Percentiles rank a stretch among this genome's conserved stretches.
phyloP scores from a whole-genome alignment of 2,329 filamentous ascomycete species.

The Epichloe gansuensis region DNA sequence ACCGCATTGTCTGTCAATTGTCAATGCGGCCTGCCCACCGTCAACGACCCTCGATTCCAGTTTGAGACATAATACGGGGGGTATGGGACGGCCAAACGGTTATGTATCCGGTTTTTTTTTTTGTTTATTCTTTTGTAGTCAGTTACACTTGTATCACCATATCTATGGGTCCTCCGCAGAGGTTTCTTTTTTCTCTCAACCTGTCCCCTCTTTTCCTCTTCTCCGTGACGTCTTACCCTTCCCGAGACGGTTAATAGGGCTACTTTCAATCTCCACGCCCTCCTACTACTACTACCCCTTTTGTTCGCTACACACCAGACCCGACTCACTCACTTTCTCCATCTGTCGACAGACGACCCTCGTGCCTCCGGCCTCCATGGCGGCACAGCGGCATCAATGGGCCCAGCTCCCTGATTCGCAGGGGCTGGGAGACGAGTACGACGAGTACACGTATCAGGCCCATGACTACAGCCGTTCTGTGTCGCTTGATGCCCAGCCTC shows the following conservation, averaged over 20 bases:
- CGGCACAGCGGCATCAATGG: slow-evolving; percentile 35
- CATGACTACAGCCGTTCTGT: slow-evolving; percentile 1
- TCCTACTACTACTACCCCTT: not conserved
- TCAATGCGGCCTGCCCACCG: not conserved
- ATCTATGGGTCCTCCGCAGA: not conserved
- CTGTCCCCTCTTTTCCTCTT: not conserved
- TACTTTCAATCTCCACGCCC: not conserved
- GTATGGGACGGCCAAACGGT: no score
- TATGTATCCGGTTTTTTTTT: not conserved
- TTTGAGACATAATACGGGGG: not conserved
- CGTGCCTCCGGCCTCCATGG: slow-evolving; percentile 2
- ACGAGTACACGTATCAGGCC: slow-evolving; percentile 5
- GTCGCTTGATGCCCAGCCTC: slow-evolving; percentile 24
- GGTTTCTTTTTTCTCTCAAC: not conserved
- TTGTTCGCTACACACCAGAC: not conserved
- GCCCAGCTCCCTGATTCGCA: slow-evolving; percentile 38
- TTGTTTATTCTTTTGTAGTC: not conserved
- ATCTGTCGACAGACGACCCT: not conserved
- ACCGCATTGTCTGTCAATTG: not conserved
- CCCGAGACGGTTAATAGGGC: not conserved
- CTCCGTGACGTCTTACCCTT: not conserved
- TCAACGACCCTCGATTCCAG: not conserved
- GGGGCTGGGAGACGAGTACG: slow-evolving; percentile 5
- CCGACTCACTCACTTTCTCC: not conserved
- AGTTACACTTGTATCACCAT: not conserved